phyloP scores from a whole-genome alignment of 306 rosid species.

The Vicia faba region DNA sequence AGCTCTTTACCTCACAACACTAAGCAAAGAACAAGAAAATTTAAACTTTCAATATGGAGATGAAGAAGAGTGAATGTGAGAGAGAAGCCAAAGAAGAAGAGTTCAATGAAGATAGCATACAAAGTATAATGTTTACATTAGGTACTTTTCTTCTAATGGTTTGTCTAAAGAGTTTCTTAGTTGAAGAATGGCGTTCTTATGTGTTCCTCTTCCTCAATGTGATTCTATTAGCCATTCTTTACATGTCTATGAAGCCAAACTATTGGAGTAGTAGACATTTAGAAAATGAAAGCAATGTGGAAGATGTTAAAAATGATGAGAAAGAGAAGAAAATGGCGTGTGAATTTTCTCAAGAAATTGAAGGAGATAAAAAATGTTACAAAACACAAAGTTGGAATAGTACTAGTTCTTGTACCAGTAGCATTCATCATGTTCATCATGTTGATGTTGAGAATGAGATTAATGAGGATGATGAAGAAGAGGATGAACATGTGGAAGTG shows the following conservation, averaged over 20 bases:
- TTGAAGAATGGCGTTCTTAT: constrained; percentile 87
- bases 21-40: not conserved
- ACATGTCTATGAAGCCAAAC: constrained; percentile 59
- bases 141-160: constrained; percentile 76
- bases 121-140: constrained; percentile 55
- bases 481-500: constrained; percentile 39
- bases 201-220: constrained; percentile 77
- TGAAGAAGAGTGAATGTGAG: constrained; percentile 48
- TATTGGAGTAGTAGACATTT: constrained; percentile 11
- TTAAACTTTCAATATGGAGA: constrained; percentile 45
- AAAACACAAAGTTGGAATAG: constrained; percentile 32
- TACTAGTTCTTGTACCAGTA: not conserved
- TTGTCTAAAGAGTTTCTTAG: constrained; percentile 62
- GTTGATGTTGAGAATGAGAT: constrained; percentile 33
- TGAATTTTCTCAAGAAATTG: constrained; percentile 38
- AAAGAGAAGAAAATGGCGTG: constrained; percentile 30
- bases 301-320: constrained; percentile 36
- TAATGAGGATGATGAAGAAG: constrained; percentile 35
- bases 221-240: constrained; percentile 71
- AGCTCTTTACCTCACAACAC: not conserved
- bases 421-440: not conserved
- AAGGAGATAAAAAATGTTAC: constrained; percentile 37
- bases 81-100: constrained; percentile 54
- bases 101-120: constrained; percentile 47
- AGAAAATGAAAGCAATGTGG: constrained; percentile 28